Conservation (phyloP, 345 rosid genomes). For the Citrus maxima region DNA sequence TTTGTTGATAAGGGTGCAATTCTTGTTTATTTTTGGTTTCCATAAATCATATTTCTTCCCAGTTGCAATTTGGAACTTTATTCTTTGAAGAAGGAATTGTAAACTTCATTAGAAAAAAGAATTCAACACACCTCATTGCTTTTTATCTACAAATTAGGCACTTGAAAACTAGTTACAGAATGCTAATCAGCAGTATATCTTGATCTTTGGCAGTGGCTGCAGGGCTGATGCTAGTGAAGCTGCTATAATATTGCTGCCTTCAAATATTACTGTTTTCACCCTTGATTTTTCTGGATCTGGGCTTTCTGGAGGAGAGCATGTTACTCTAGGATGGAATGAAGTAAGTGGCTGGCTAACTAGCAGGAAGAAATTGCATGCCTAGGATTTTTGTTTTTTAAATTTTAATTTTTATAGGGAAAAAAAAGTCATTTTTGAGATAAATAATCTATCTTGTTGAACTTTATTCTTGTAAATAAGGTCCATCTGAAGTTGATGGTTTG, state of each 20-base stretch:
- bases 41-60: not conserved
- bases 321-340: constrained; percentile 86
- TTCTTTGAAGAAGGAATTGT: not conserved
- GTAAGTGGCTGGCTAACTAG: constrained; percentile 37
- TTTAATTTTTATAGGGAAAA: not conserved
- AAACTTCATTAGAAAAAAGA: not conserved
- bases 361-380: not conserved
- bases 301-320: constrained; percentile 84
- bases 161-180: not conserved
- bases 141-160: not conserved
- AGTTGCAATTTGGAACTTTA: not conserved
- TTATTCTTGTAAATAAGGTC: not conserved
- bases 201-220: constrained; percentile 70
- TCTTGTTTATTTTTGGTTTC: not conserved
- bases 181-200: constrained; percentile 21
- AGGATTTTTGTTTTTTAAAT: too few species aligned
- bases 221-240: constrained; percentile 96
- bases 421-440: not conserved
- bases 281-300: constrained; percentile 97
- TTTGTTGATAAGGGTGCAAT: not conserved
- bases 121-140: not conserved
- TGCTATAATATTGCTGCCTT: constrained; percentile 79
- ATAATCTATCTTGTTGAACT: not conserved
- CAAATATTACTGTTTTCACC: constrained; percentile 84
- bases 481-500: constrained; percentile 18